Evolutionary conservation across 2,329 filamentous ascomycete genomes (phyloP), one percentile per base, ranked within the genome.

Genomic region (Cladosporium sp.): DNA sequence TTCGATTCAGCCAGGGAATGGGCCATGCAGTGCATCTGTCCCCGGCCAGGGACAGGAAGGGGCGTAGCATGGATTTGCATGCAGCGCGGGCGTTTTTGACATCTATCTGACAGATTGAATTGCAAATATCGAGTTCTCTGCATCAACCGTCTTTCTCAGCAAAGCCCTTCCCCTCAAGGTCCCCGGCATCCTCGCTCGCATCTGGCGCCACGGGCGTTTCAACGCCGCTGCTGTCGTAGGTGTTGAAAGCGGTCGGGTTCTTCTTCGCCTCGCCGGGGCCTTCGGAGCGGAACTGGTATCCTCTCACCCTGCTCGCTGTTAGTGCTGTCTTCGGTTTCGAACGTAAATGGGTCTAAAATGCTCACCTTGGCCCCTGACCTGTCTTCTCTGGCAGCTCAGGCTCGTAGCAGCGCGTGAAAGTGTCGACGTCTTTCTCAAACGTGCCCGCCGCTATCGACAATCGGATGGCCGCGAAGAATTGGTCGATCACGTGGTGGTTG

Each of bases 261-360:
- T 77, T 85, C 67, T 78, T 86, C 28, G 70, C 65, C 50, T 80
- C 77, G 45, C 83, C 79, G 7, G 79, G 78, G 0, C 81, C 84
- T 44, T 83, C 79, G 46, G 82, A 81, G 69, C 87, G 89, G 68
- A 85, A 87, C 64, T 95, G 87, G 63, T 95, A 95, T 1, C 90
- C 90, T 62, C 90, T 78, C 34, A 87, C 77, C 63, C 79, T 80
- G 58, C 54, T 43, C 9, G 54, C 45, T n/a, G 31, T 49, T 28
- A 55, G 35, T 19, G 5, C n/a, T 35, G 4, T 18, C 22, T 7
- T 28, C 22, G 7, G 7, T 28, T 7, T 5, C 7, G 22, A 28
- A 28, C 7, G 22, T 5, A 28, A 28, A 28, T 14, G 1, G n/a
- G 11, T 28, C 11, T 14, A 28, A 28, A 28, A 5, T 28, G 38